Conservation (phyloP, 106 monocot species). For the Dendrobium nobile region DNA sequence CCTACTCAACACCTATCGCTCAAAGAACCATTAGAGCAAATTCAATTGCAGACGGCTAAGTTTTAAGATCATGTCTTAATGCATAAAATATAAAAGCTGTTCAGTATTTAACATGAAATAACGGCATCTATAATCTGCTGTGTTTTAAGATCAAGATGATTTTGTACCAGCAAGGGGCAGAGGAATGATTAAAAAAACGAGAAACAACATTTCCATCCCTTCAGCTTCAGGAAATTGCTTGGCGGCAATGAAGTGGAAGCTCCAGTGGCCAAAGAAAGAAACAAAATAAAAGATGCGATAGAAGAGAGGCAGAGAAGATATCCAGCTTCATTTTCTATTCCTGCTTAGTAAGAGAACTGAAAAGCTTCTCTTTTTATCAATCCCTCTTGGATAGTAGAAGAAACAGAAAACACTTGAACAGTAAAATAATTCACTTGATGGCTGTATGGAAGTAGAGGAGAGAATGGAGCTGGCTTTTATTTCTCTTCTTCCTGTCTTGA, state of each 20-base stretch:
- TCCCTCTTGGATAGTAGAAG: not conserved
- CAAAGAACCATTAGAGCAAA: no score
- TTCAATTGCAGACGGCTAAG: no score
- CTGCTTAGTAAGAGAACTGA: not conserved
- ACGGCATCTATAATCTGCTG: no score
- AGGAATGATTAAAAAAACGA: constrained; percentile 4
- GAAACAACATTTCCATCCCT: constrained; percentile 11
- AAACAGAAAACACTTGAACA: not conserved
- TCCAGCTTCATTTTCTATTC: not conserved
- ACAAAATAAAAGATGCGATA: not conserved
- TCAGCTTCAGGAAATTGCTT: constrained; percentile 1
- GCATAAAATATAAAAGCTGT: no score
- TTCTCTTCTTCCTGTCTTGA: constrained; percentile 12
- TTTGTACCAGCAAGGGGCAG: not conserved
- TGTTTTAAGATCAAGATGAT: not conserved
- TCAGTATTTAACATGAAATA: no score
- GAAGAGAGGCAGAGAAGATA: not conserved
- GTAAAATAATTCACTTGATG: not conserved
- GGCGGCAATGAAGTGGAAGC: not conserved
- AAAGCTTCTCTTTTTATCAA: not conserved
- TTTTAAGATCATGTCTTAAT: no score
- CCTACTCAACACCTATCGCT: no score
- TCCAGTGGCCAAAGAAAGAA: not conserved
- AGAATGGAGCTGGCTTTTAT: not conserved
- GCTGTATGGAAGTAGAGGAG: constrained; percentile 9